These are phyloP conservation scores for Musa acuminata DNA, from an alignment of 176 grass and related monocot species.

Conservation along the genomic window DNA sequence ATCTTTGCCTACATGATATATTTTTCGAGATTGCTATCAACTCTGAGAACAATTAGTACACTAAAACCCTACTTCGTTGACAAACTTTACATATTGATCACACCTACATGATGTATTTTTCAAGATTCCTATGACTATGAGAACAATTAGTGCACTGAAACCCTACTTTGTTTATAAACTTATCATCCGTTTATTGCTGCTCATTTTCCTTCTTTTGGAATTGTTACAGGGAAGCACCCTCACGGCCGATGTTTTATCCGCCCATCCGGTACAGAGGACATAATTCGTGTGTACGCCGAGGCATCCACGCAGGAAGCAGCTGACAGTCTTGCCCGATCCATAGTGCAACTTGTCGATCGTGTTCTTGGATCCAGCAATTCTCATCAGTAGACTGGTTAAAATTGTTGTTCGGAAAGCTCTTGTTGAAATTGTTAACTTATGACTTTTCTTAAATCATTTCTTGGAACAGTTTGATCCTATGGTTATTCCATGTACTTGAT, in stretches of 20 bases:
- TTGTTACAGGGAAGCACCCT: slow-evolving; percentile 46
- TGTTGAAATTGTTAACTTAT: neutral
- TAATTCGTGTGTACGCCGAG: slow-evolving; percentile 86
- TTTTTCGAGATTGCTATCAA: neutral
- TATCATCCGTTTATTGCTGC: neutral
- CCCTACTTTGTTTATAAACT: neutral
- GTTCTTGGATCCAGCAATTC: slow-evolving; percentile 26
- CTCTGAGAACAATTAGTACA: neutral
- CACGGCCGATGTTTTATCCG: slow-evolving; percentile 73
- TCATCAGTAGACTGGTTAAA: neutral
- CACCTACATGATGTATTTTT: neutral
- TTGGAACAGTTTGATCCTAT: neutral
- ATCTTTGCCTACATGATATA: too few relatives aligned
- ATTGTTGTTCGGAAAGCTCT: neutral
- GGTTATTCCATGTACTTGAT: too few relatives aligned
- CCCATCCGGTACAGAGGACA: slow-evolving; percentile 81
- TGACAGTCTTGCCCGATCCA: slow-evolving; percentile 50
- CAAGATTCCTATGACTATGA: neutral
- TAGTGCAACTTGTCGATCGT: slow-evolving; percentile 45
- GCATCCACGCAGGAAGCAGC: slow-evolving; percentile 58
- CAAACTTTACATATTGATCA: too few relatives aligned
- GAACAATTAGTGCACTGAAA: neutral
- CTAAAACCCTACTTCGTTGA: neutral
- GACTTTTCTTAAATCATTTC: neutral
- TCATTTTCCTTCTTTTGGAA: neutral